phyloP scores from a whole-genome alignment of 805 yeast species.

The Millerozyma acaciae region DNA sequence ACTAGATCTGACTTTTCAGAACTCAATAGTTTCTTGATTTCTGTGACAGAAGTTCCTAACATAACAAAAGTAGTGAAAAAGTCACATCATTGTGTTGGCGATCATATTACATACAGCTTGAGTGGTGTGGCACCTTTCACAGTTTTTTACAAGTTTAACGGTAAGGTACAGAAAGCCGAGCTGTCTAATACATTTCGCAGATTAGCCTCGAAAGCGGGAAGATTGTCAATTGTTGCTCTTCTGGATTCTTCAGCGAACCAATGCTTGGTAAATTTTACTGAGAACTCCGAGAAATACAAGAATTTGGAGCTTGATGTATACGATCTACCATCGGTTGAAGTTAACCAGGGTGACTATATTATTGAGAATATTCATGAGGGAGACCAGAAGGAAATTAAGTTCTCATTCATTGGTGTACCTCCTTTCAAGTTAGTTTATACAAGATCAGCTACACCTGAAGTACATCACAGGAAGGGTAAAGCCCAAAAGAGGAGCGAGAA shows the following conservation, averaged over 20 bases:
- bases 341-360: conserved; percentile 70
- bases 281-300: conserved; percentile 26
- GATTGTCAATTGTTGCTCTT: conserved; percentile 58
- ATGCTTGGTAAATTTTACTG: conserved; percentile 62
- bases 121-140: conserved; percentile 79
- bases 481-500: conserved; percentile 20
- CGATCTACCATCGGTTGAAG: conserved; percentile 70
- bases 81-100: conserved; percentile 84
- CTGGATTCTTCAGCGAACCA: conserved; percentile 69
- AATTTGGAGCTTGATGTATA: conserved; percentile 33
- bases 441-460: conserved; percentile 51
- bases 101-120: conserved; percentile 70
- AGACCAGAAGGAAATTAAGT: conserved; percentile 83
- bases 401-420: conserved; percentile 81
- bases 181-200: conserved; percentile 51
- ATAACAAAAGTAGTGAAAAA: conserved; percentile 37
- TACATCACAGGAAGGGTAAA: conserved; percentile 7
- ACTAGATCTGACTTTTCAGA: conserved; percentile 36
- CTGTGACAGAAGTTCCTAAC: conserved; percentile 74
- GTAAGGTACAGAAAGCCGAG: conserved; percentile 51
- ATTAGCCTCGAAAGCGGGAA: conserved; percentile 82
- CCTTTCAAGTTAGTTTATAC: conserved; percentile 87
- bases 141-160: conserved; percentile 71
- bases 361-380: conserved; percentile 90
- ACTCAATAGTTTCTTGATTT: conserved; percentile 44